These are phyloP conservation scores for Acacia concinna DNA, from an alignment of 331 rosid genomes.

Conservation along the genomic window DNA sequence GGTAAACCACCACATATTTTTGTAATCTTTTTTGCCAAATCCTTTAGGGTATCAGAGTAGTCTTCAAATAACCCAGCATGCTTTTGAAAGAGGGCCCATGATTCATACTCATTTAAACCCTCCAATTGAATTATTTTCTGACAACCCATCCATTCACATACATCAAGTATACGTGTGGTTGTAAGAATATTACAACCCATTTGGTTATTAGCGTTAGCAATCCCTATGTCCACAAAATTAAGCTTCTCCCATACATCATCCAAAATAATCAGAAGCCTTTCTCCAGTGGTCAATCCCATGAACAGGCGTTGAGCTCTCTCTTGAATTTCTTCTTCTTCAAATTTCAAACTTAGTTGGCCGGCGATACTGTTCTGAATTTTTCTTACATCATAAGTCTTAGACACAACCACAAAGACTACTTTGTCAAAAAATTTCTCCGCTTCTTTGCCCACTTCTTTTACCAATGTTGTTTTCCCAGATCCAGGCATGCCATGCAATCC, in stretches of 20 bases:
- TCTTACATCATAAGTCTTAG: not conserved
- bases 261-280: slow-evolving; percentile 1
- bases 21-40: not conserved
- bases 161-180: not conserved
- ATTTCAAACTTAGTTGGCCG: not conserved
- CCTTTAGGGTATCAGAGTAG: not conserved
- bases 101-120: not conserved
- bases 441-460: not conserved
- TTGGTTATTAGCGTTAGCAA: not conserved
- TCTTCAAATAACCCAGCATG: not conserved
- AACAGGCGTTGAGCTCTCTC: not conserved
- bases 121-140: not conserved
- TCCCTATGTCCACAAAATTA: not conserved
- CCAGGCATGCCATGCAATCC: not conserved
- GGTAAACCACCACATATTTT: not conserved
- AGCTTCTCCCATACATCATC: slow-evolving; percentile 1
- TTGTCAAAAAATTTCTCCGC: not conserved
- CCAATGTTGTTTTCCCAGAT: not conserved
- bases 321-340: not conserved
- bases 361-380: not conserved
- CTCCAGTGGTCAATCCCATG: not conserved
- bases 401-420: not conserved
- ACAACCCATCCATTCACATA: not conserved
- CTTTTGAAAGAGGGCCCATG: not conserved
- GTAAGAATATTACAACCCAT: not conserved